Base-by-base conservation (phyloP, 192 early-diverging fungal species). In the Chytriomyces sp. region DNA sequence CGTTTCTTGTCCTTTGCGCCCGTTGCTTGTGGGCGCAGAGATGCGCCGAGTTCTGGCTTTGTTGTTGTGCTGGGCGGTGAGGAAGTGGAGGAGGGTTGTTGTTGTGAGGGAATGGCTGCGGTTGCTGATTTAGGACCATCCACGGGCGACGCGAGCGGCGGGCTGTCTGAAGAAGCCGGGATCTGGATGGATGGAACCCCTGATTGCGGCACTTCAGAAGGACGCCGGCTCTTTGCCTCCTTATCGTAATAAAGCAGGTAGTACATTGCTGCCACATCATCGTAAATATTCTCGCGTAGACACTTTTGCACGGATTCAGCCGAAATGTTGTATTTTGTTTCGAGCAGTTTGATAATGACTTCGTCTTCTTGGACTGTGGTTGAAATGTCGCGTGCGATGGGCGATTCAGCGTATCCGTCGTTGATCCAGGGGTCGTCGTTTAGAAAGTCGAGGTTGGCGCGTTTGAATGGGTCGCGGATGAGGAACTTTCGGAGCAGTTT, bases 191-290 rank as follows among this genome's bases (percentile, higher is more conserved):
- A 53, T 48, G 82, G 76, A 18, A 77, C 61, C 4, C 71, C 71
- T 26, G 71, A 72, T 8, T 28, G 9, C 2, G 69, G 69, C 0
- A 35, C 16, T 43, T 75, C 62, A 16, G 20, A 35, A 35, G 7
- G 28, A n/a, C 72, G 62, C 16, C 64, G 18, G 26, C 64, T 53
- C 18, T 73, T 59, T 28, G 72, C 77, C 46, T 86, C 80, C 82
- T 87, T 89, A 72, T 89, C 88, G 81, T 89, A 85, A 68, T 90
- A 90, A 26, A 89, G 70, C n/a, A 90, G 81, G 78, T 86, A 90
- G 80, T 90, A 90, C 60, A 90, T 84, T 24, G 86, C 84, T 0
- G 87, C 77, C 16, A 84, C 78, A 50, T 90, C 89, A 74, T 90
- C 86, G 73, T 88, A 90, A 45, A 88, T 81, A 62, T 87, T 87